phyloP scores from a whole-genome alignment of 2,329 filamentous ascomycete genomes.

The Clonostachys byssicola region DNA sequence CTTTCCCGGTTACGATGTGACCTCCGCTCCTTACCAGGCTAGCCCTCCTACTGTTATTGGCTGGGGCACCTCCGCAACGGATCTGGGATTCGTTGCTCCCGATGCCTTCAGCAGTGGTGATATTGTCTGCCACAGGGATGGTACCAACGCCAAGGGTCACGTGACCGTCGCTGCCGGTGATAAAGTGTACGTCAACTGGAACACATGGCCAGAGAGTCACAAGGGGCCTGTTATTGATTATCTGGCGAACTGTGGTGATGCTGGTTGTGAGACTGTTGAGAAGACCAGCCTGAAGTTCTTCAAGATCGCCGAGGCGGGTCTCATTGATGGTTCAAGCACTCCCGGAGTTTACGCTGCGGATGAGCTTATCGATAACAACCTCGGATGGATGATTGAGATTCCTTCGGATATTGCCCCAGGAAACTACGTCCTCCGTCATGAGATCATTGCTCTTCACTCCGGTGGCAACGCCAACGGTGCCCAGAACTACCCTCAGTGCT shows the following conservation, averaged over 20 bases:
- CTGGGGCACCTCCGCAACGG: constrained; percentile 7
- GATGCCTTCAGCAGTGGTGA: constrained; percentile 23
- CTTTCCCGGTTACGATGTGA: constrained; percentile 2
- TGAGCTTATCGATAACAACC: constrained; percentile 37
- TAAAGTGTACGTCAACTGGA: constrained; percentile 42
- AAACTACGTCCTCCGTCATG: constrained; percentile 46
- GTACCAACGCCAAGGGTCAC: constrained; percentile 18
- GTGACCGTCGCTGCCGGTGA: constrained; percentile 8
- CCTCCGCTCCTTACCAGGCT: background rate
- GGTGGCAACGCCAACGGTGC: constrained; percentile 27
- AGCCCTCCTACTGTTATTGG: constrained; percentile 1
- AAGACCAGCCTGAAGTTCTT: constrained; percentile 47
- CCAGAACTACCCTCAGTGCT: constrained; percentile 46
- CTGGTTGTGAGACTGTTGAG: constrained; percentile 45
- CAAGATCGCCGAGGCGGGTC: constrained; percentile 53
- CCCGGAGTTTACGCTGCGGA: constrained; percentile 50
- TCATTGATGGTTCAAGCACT: constrained; percentile 35
- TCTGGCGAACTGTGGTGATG: constrained; percentile 47
- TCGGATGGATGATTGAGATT: constrained; percentile 38
- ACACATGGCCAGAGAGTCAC: constrained; percentile 55
- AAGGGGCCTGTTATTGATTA: constrained; percentile 56
- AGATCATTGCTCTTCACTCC: constrained; percentile 47
- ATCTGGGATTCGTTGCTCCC: constrained; percentile 31
- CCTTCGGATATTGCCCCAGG: constrained; percentile 37
- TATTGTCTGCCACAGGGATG: constrained; percentile 30